Base-by-base conservation (phyloP, 176 grass and related monocot species). In the Miscanthus lutarioriparius region DNA sequence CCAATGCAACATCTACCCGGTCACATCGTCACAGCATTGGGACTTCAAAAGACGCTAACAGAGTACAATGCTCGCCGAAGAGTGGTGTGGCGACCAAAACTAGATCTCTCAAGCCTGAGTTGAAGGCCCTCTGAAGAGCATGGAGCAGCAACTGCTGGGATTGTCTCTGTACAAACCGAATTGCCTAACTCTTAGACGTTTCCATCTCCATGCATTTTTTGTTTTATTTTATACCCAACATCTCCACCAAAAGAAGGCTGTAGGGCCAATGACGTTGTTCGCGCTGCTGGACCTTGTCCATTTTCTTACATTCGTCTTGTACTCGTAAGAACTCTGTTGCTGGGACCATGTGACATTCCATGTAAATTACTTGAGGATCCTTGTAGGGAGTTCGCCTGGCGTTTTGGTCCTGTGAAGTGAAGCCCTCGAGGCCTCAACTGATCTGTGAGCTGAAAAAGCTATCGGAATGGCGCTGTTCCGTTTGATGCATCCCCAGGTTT, bases 21-120 rank as follows among this genome's bases (percentile, higher is more conserved):
- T 28, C 78, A 10, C 92, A 97, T 40, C 92, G 95, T 53, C 88
- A 90, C 85, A 98, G 92, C 86, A 71, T 95, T 38, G 91, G 81
- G 14, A 91, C 30, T 3, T 84, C 88, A 51, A 98, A 91, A 83
- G 88, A 94, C 25, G 64, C 80, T 62, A 85, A 66, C 48, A 89
- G 88, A 70, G 76, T 66, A 30, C 92, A 90, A 25, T 89, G 81
- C 76, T 86, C 80, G 0, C 95, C 84, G 5, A 94, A 94, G 66
- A 86, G 32, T 36, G 70, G 81, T 9, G 77, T 77, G 20, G 32
- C 70, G 28, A 22, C 64, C 19, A 97, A 89, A 74, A 69, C 73
- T 38, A 92, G 89, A 84, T 77, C 73, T 3, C 87, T 77, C 10
- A 92, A 97, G 79, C 76, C 92, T 79, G 86, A 87, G 77, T 62